Conservation (phyloP, 2,329 filamentous ascomycete species). For the Scedosporium boydii region DNA sequence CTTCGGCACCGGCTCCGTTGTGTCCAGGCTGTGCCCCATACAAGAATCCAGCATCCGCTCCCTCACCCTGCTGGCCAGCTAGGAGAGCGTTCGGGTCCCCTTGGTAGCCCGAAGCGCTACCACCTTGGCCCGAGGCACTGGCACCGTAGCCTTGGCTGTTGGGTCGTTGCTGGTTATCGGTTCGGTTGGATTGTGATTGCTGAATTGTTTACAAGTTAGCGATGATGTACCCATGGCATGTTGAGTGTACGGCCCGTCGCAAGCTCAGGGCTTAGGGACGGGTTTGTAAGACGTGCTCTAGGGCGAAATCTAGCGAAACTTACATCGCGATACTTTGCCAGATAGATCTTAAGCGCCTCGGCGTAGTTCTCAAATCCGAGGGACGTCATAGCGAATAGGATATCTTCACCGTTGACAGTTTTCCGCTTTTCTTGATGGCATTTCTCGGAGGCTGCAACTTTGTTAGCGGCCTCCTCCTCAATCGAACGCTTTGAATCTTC, state of each 20-base stretch:
- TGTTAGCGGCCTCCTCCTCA: background rate
- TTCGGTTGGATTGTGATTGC: slow-evolving; percentile 72
- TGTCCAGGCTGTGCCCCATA: slow-evolving; percentile 46
- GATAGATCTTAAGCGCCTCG: slow-evolving; percentile 94
- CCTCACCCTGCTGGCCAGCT: slow-evolving; percentile 31
- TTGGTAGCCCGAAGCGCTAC: slow-evolving; percentile 27
- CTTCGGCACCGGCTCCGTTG: slow-evolving; percentile 45
- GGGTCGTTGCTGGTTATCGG: slow-evolving; percentile 43
- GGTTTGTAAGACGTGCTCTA: too few species aligned
- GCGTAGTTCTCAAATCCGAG: slow-evolving; percentile 98
- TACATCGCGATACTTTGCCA: slow-evolving; percentile 96
- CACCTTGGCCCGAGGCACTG: slow-evolving; percentile 25
- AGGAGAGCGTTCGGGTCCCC: slow-evolving; percentile 15
- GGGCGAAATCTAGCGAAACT: slow-evolving; percentile 23
- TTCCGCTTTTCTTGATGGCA: slow-evolving; percentile 99
- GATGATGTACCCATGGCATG: background rate
- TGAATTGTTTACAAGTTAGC: slow-evolving; percentile 11
- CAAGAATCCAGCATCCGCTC: slow-evolving; percentile 35
- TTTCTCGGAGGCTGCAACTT: slow-evolving; percentile 77
- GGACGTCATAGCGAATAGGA: slow-evolving; percentile 97
- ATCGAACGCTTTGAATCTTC: too few species aligned
- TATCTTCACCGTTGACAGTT: slow-evolving; percentile 98
- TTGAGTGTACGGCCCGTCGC: background rate
- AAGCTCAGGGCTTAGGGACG: background rate
- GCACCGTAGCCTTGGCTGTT: slow-evolving; percentile 43